Percentiles rank a stretch among this genome's conserved stretches.
These are phyloP conservation scores for Reticulascus tulasneorum DNA, from an alignment of 2,329 filamentous ascomycete species.

Conservation along the genomic window DNA sequence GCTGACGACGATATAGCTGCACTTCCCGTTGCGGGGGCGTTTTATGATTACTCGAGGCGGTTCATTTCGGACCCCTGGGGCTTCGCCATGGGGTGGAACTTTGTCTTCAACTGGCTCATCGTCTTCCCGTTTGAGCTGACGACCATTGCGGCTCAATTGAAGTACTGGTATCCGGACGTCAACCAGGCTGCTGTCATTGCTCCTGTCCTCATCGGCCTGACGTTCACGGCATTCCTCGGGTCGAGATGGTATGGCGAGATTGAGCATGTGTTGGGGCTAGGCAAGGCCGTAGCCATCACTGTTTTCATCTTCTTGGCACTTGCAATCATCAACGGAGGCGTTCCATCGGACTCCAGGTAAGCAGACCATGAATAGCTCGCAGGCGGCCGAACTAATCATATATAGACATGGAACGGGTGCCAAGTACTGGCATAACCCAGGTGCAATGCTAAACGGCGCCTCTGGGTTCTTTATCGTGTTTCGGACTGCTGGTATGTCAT, in stretches of 20 bases:
- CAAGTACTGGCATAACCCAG: conserved; percentile 45
- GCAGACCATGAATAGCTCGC: conserved; percentile 38
- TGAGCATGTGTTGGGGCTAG: conserved; percentile 48
- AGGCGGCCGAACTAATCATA: not conserved
- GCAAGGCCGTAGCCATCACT: conserved; percentile 47
- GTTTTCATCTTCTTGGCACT: conserved; percentile 56
- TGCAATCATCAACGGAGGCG: conserved; percentile 45
- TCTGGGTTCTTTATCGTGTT: conserved; percentile 40
- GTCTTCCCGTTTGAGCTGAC: conserved; percentile 34
- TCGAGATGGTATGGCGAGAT: conserved; percentile 42
- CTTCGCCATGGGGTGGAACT: conserved; percentile 37
- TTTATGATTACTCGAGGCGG: conserved; percentile 33
- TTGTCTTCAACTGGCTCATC: conserved; percentile 30
- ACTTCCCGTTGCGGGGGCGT: conserved; percentile 31
- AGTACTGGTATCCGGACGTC: conserved; percentile 23
- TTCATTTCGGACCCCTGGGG: conserved; percentile 34
- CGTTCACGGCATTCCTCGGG: conserved; percentile 40
- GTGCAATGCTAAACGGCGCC: conserved; percentile 38
- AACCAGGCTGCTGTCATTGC: conserved; percentile 27
- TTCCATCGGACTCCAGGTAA: conserved; percentile 33
- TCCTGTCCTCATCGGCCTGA: conserved; percentile 34
- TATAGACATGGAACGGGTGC: conserved; percentile 20
- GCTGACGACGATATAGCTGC: conserved; percentile 15
- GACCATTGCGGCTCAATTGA: conserved; percentile 25
- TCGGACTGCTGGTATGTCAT: conserved; percentile 39